Base-by-base conservation (phyloP, 345 rosid species). In the Aegle marmelos region DNA sequence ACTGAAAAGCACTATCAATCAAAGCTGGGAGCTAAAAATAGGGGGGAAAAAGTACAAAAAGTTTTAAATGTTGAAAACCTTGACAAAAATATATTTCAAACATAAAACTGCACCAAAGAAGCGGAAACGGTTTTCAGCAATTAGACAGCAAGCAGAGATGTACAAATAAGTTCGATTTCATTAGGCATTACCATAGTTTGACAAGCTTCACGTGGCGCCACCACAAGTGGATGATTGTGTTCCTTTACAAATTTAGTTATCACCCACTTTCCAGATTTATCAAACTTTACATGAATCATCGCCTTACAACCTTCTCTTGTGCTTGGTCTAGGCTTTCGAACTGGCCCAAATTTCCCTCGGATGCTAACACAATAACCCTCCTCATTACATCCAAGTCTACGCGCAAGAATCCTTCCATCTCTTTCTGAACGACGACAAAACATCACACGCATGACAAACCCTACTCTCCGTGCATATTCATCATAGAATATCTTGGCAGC, bases 391-490 rank as follows among this genome's bases (percentile, higher is more conserved):
- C 98, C 98, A 67, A 94, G 88, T 80, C 98, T 88, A 64, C 98
- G 91, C 1, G 98, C 98, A 69, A 94, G 88, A 72, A 93, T 89
- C 88, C 89, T 88, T 63, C 97, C 97, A 74, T 94, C 97, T 82
- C 92, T 91, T 84, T 92, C 98, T 2, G 98, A 94, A 48, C 95
- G 94, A 7, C 97, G 93, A 70, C 98, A 94, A 79, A 97, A 91
- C 97, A 93, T 93, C 73, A 93, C 97, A 21, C 97, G 98, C 97
- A 94, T 94, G 1, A 93, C 97, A 75, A 94, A 94, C 10, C 98
- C 98, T 76, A 91, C 75, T 50, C 39, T 82, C 39, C 95, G 89
- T 6, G 98, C 92, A 89, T 94, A 94, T 56, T 90, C 92, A 61
- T 91, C 98, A 50, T 94, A 93, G 73, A 91, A 93, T 62, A 93